Percentiles rank a stretch among this genome's conserved stretches.
These are phyloP conservation scores for Boechera stricta DNA, from an alignment of 345 rosid species.

Conservation along the genomic window DNA sequence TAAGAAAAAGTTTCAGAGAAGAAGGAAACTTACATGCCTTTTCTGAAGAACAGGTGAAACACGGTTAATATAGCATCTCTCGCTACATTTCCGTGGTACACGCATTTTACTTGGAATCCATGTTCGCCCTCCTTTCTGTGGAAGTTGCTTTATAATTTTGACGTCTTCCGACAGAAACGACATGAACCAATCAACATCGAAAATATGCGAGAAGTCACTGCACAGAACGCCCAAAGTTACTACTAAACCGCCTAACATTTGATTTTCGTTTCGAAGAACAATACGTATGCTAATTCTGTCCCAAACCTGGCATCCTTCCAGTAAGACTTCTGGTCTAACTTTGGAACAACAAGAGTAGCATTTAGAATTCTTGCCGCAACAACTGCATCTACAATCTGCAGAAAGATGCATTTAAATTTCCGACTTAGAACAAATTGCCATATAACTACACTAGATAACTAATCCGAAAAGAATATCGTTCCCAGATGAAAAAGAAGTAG, in stretches of 20 bases:
- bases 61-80: conserved; percentile 83
- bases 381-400: conserved; percentile 95
- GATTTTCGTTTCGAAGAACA: background rate
- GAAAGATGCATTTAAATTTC: background rate
- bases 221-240: conserved; percentile 35
- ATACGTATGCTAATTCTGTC: background rate
- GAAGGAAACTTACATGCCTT: conserved; percentile 97
- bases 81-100: conserved; percentile 95
- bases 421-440: background rate
- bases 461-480: background rate
- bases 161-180: conserved; percentile 77
- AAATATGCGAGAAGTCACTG: conserved; percentile 92
- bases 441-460: background rate
- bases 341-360: conserved; percentile 96
- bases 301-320: conserved; percentile 95
- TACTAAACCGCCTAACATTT: background rate
- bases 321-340: conserved; percentile 94
- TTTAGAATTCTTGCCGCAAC: conserved; percentile 95
- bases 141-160: conserved; percentile 83
- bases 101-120: conserved; percentile 78
- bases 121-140: conserved; percentile 67
- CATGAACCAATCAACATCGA: conserved; percentile 82
- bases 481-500: background rate
- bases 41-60: conserved; percentile 94
- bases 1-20: conserved; percentile 37